phyloP scores from a whole-genome alignment of 2,329 filamentous ascomycete genomes.

The Ambrosiella cleistominuta region DNA sequence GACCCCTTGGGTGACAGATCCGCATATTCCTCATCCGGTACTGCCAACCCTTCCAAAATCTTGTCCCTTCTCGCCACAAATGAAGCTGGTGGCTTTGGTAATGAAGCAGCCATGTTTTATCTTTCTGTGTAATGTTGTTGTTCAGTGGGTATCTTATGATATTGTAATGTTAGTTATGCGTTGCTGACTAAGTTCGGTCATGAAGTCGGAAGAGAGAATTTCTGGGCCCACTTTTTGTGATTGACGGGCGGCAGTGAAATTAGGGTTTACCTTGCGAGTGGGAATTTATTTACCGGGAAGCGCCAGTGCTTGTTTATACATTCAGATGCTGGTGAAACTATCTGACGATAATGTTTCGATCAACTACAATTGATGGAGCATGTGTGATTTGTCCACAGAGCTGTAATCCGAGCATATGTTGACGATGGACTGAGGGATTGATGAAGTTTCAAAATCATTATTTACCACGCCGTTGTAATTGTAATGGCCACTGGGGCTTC shows the following conservation, averaged over 20 bases:
- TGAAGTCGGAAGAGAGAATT: background rate
- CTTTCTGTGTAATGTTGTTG: background rate
- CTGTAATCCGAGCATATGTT: background rate
- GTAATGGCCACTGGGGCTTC: background rate
- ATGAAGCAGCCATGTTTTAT: background rate
- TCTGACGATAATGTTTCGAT: too few species aligned
- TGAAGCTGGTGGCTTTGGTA: background rate
- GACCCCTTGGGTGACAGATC: constrained; percentile 82
- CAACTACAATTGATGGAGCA: too few species aligned
- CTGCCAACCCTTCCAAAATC: constrained; percentile 53
- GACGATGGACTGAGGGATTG: background rate
- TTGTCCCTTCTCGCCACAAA: constrained; percentile 42
- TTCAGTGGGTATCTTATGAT: background rate
- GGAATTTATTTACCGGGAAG: background rate
- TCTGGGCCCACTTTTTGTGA: background rate
- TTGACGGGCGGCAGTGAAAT: background rate
- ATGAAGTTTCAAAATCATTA: background rate
- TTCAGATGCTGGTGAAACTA: background rate
- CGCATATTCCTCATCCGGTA: constrained; percentile 53
- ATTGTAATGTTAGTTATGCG: background rate
- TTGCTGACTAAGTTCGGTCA: background rate
- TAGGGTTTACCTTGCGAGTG: background rate
- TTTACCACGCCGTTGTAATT: background rate
- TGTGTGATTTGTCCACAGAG: background rate
- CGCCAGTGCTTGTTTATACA: background rate